Percentiles rank a stretch among this genome's conserved stretches.
Evolutionary conservation across 495 filamentous ascomycete genomes (phyloP).

Genomic region (Thermothielavioides terrestris): DNA sequence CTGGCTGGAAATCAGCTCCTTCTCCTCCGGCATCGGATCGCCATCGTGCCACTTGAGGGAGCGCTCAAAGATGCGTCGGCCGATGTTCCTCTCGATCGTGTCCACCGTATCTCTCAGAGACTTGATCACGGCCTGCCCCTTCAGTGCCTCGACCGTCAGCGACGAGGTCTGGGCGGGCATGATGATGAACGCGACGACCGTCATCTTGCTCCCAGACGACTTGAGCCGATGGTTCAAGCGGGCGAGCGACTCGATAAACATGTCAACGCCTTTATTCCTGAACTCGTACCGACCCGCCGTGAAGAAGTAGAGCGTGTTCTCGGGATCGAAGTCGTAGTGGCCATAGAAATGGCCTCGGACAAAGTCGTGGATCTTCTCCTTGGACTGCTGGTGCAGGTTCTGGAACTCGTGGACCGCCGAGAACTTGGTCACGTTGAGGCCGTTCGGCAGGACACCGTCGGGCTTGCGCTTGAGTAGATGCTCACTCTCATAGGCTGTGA

Average conservation of each 20-base stretch:
- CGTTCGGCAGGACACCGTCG: constrained; percentile 92
- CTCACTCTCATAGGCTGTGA: constrained; percentile 96
- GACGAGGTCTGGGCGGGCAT: constrained; percentile 98
- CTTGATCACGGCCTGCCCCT: constrained; percentile 95
- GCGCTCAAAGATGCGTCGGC: constrained; percentile 88
- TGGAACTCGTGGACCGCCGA: constrained; percentile 98
- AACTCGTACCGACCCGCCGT: constrained; percentile 96
- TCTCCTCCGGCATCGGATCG: constrained; percentile 84
- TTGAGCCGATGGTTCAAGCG: constrained; percentile 92
- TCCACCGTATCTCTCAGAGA: constrained; percentile 86
- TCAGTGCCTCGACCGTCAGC: constrained; percentile 88
- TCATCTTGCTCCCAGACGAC: constrained; percentile 73
- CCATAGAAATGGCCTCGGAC: constrained; percentile 98
- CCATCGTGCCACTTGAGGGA: constrained; percentile 92
- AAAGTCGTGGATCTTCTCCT: constrained; percentile 97
- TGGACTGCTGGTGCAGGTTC: constrained; percentile 90
- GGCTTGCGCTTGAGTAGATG: constrained; percentile 96
- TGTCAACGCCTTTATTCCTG: constrained; percentile 96
- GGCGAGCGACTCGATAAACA: constrained; percentile 96
- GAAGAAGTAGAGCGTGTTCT: constrained; percentile 98
- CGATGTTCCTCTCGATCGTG: constrained; percentile 81
- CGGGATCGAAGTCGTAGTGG: constrained; percentile 91
- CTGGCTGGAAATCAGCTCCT: constrained; percentile 82
- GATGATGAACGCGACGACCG: constrained; percentile 97
- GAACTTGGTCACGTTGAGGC: constrained; percentile 97